Evolutionary conservation across 495 filamentous ascomycete species (phyloP).

Genomic region (Letharia lupina): DNA sequence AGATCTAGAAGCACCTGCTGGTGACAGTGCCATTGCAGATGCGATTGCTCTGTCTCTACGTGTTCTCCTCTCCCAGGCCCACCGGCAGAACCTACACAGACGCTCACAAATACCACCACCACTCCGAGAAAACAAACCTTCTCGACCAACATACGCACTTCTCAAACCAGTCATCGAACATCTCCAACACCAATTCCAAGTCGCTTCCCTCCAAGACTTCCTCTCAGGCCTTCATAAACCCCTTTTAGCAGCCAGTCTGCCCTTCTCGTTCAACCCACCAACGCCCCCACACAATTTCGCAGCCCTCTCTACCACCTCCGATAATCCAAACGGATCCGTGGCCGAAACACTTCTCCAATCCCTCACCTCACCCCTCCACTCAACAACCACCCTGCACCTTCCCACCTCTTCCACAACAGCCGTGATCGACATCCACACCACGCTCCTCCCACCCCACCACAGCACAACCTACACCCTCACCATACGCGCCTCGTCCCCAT

Average conservation of each 20-base stretch:
- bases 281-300: slow-evolving; percentile 5
- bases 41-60: slow-evolving; percentile 50
- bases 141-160: slow-evolving; percentile 48
- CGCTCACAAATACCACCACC: slow-evolving; percentile 55
- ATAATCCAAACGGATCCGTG: slow-evolving; percentile 15
- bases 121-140: slow-evolving; percentile 42
- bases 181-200: slow-evolving; percentile 49
- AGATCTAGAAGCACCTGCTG: slow-evolving; percentile 19
- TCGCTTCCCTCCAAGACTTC: slow-evolving; percentile 33
- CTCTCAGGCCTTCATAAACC: slow-evolving; percentile 33
- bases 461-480: slow-evolving; percentile 43
- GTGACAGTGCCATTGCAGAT: slow-evolving; percentile 24
- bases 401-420: slow-evolving; percentile 34
- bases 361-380: slow-evolving; percentile 38
- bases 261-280: slow-evolving; percentile 29
- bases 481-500: background rate
- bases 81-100: slow-evolving; percentile 56
- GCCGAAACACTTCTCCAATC: slow-evolving; percentile 36
- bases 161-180: slow-evolving; percentile 58
- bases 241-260: slow-evolving; percentile 37
- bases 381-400: slow-evolving; percentile 35
- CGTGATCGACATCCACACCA: slow-evolving; percentile 39
- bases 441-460: slow-evolving; percentile 34
- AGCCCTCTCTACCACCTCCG: slow-evolving; percentile 15
- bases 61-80: slow-evolving; percentile 62